Base-by-base conservation (phyloP, 805 yeast species). In the Torulaspora microellipsoides region DNA sequence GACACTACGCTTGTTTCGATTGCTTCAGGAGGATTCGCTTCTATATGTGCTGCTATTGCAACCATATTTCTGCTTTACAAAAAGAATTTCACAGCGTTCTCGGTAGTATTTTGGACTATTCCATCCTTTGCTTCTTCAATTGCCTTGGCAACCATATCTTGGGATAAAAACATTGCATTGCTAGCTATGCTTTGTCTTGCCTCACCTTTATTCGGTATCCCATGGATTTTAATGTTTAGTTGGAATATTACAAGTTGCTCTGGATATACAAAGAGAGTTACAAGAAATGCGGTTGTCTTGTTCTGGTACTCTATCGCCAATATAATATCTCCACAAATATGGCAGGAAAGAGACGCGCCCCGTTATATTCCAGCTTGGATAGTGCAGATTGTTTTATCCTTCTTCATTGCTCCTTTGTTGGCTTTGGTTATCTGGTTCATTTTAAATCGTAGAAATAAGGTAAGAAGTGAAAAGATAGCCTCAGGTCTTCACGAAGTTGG, bases 281-380 rank as follows among this genome's bases (percentile, higher is more conserved):
- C 73, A 1, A 71, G 78, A 60, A 73, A 68, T 47, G 74, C 69
- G 23, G 51, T 71, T 48, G 60, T 66, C 23, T 67, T 74, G 73
- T 59, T 68, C n/a, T 67, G 68, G 14, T 77, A 73, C 45, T 65
- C 75, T 45, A 48, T 76, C 38, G 66, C 77, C 8, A 78, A 78
- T 50, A 67, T 78, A 29, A 71, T 77, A 25, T 72, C 80, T 3
- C 81, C 83, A 3, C 83, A 77, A 55, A 54, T 78, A 29, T 78
- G 81, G 81, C 66, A 68, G 54, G 62, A 54, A 8, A 57, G 52
- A n/a, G 73, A 72, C 49, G 67, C 71, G 7, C 81, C 82, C 37
- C 59, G 71, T 44, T 73, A 67, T 51, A 47, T 57, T 12, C 66
- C 70, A 2, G 73, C 78, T 8, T 72, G 83, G 83, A 64, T 71